Base-by-base conservation (phyloP, 306 rosid genomes). In the Fragaria iinumae region DNA sequence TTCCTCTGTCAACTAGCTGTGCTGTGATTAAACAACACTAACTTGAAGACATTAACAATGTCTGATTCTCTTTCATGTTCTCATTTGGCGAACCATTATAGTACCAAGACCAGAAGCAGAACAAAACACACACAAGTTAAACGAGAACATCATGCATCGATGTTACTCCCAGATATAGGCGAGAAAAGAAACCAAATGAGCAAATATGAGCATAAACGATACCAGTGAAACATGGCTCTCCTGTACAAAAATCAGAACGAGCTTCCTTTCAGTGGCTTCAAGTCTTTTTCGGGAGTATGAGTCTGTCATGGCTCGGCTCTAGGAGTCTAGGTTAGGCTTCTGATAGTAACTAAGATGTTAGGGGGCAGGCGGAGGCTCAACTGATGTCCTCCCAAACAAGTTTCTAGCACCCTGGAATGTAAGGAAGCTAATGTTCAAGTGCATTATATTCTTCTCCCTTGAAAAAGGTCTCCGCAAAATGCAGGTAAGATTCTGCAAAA, bases 401-500 rank as follows among this genome's bases (percentile, higher is more conserved):
- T 23, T 57, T 23, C 65, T 57, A 23, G 34, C 16, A 56, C 29
- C 13, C 32, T 56, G 29, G 29, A 56, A 41, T 41, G 44, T 7
- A 1, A 6, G 44, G 44, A 41, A 41, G 44, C 44, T 41, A 41
- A 56, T n/a, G 4, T 56, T 56, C 12, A n/a, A 21, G 62, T 56
- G 62, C 18, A 20, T 7, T 41, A 6, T 41, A 21, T 18, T 56
- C 32, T 56, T 56, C 63, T 21, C 11, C 36, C 65, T 21, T 59
- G 34, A 59, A 36, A 49, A 70, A 14, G 52, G 52, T 32, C 3
- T 45, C 17, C 55, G 32, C 68, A 70, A 64, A 60, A 79, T 71
- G 65, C 75, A 44, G 13, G 76, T 80, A 76, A 79, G 76, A 65
- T 50, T 71, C 83, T 74, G 64, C 41, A 60, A 38, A 32, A 53